A percentile compares a stretch with the other conserved stretches of the same genome.
These are phyloP conservation scores for Exsudoporus frostii DNA, from an alignment of 768 basidiomycete genomes.

Conservation along the genomic window DNA sequence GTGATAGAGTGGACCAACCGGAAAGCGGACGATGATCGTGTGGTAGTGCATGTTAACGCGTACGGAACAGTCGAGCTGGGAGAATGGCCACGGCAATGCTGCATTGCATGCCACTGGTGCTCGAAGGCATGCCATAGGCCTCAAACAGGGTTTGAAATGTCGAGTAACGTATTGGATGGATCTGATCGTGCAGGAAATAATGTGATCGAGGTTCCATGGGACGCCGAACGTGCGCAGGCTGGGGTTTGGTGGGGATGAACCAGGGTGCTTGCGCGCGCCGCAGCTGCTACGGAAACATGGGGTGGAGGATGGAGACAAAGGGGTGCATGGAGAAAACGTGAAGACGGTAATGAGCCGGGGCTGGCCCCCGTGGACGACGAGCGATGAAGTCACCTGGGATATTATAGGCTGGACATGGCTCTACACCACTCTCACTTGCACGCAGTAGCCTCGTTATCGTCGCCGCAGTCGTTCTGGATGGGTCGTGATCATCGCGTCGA, in stretches of 20 bases:
- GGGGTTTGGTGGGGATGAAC: conserved; percentile 12
- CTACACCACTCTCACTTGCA: neutral
- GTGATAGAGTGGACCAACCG: conserved; percentile 21
- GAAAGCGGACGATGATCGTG: conserved; percentile 9
- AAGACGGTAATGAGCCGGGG: conserved; percentile 22
- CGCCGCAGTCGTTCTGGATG: conserved; percentile 2
- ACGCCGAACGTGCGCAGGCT: neutral
- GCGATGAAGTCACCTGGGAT: neutral
- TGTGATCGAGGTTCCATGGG: conserved; percentile 1
- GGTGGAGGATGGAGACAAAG: conserved; percentile 18
- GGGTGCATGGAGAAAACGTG: conserved; percentile 20
- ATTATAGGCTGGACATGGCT: neutral
- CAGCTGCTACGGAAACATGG: conserved; percentile 14
- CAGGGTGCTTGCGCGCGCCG: conserved; percentile 8
- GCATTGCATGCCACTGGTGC: conserved; percentile 14
- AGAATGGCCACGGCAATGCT: conserved; percentile 10
- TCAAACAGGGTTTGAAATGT: neutral
- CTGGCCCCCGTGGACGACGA: conserved; percentile 5
- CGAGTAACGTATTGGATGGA: conserved; percentile 5
- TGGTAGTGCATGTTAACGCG: neutral
- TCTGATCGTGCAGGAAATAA: conserved; percentile 15
- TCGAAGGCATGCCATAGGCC: conserved; percentile 7
- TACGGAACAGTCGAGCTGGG: neutral
- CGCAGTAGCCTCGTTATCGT: neutral
- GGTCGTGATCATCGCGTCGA: neutral